Conservation (phyloP, 2,329 filamentous ascomycete genomes). For the Pseudogymnoascus sp. region DNA sequence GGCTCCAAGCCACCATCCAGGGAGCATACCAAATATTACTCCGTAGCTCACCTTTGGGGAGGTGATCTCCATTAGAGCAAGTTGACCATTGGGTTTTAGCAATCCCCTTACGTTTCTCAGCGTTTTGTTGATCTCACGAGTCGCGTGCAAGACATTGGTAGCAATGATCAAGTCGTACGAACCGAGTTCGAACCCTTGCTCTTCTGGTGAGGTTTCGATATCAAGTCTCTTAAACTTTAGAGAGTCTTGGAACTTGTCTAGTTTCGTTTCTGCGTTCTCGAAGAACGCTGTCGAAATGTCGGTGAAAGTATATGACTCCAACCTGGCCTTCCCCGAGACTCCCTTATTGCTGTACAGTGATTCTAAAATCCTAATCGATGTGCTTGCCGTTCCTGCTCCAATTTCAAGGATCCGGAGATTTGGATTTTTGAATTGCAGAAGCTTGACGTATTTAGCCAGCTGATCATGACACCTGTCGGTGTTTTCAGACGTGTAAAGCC, state of each 20-base stretch:
- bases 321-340: background rate
- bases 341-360: background rate
- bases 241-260: constrained; percentile 15
- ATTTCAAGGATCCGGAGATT: constrained; percentile 18
- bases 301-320: background rate
- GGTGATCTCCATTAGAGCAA: constrained; percentile 22
- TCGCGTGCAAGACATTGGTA: constrained; percentile 32
- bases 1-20: constrained; percentile 31
- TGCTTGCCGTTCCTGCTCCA: constrained; percentile 18
- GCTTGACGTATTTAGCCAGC: constrained; percentile 12
- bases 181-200: constrained; percentile 25
- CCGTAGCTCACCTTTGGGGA: background rate
- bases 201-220: constrained; percentile 19
- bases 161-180: constrained; percentile 33
- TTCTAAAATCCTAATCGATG: constrained; percentile 15
- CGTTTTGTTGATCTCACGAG: constrained; percentile 20
- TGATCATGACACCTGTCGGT: background rate
- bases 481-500: background rate
- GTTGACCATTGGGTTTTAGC: constrained; percentile 34
- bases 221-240: constrained; percentile 30
- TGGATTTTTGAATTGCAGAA: constrained; percentile 14
- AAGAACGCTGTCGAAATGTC: constrained; percentile 10
- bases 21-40: constrained; percentile 25
- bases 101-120: constrained; percentile 28
- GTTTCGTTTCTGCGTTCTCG: constrained; percentile 21